phyloP scores from a whole-genome alignment of 2,329 filamentous ascomycete genomes.

The Fusarium staphyleae region DNA sequence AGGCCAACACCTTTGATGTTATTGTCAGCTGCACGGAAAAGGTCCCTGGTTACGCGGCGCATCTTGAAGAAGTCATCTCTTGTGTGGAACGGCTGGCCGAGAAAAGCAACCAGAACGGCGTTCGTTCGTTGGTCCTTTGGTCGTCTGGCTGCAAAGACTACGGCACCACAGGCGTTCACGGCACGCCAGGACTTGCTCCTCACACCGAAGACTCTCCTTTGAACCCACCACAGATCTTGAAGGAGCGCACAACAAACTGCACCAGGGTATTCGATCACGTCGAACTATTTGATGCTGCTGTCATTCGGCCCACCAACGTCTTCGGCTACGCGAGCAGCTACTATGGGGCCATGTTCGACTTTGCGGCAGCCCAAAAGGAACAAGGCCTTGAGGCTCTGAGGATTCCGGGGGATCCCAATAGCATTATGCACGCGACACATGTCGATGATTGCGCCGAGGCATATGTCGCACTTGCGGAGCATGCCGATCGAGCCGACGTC shows the following conservation, averaged over 20 bases:
- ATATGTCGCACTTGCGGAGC: constrained; percentile 54
- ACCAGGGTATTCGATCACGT: constrained; percentile 45
- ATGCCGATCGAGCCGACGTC: constrained; percentile 44
- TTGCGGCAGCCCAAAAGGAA: constrained; percentile 40
- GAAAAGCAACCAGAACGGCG: constrained; percentile 43
- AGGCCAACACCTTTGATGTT: constrained; percentile 47
- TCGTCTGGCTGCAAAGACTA: constrained; percentile 61
- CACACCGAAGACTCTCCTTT: constrained; percentile 54
- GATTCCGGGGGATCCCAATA: constrained; percentile 46
- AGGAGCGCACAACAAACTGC: constrained; percentile 45
- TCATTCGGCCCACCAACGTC: constrained; percentile 56
- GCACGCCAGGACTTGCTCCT: constrained; percentile 45
- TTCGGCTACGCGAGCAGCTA: constrained; percentile 56
- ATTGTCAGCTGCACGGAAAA: constrained; percentile 54
- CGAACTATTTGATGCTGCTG: constrained; percentile 51
- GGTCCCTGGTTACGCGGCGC: constrained; percentile 48
- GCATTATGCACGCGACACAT: constrained; percentile 55
- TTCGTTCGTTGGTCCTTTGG: constrained; percentile 53
- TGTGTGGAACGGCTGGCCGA: constrained; percentile 47
- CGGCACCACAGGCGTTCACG: constrained; percentile 48
- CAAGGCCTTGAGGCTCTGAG: constrained; percentile 36
- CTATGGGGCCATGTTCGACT: constrained; percentile 51
- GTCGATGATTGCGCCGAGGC: constrained; percentile 59
- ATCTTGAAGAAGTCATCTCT: constrained; percentile 48
- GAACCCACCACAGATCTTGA: constrained; percentile 38